Evolutionary conservation across 2,329 filamentous ascomycete genomes (phyloP).

Genomic region (Fusarium nanum): DNA sequence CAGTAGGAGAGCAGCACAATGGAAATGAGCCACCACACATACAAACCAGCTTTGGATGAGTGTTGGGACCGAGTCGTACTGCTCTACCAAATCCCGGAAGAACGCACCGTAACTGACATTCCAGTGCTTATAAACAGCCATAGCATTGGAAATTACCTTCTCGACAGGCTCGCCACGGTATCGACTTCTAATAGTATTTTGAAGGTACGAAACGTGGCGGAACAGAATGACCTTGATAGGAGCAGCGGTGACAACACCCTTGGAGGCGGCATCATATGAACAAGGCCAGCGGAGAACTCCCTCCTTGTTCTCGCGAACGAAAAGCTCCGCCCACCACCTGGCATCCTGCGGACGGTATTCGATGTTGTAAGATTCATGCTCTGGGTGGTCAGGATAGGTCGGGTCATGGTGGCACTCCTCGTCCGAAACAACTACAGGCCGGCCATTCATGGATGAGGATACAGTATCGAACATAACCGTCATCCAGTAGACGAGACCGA

Average conservation of each 20-base stretch:
- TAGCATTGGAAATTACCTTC: slow-evolving; percentile 58
- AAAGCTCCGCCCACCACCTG: slow-evolving; percentile 51
- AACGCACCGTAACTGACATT: slow-evolving; percentile 63
- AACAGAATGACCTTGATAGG: slow-evolving; percentile 70
- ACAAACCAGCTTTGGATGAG: slow-evolving; percentile 71
- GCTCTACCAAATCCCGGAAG: slow-evolving; percentile 61
- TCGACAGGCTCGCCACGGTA: slow-evolving; percentile 57
- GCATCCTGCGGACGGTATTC: slow-evolving; percentile 45
- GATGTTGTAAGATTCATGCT: slow-evolving; percentile 34
- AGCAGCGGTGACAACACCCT: slow-evolving; percentile 62
- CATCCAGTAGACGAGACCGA: slow-evolving; percentile 69
- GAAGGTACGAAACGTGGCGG: slow-evolving; percentile 66
- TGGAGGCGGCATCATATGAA: slow-evolving; percentile 62
- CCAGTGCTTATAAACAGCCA: slow-evolving; percentile 67
- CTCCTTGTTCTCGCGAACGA: slow-evolving; percentile 48
- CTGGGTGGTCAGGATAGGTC: slow-evolving; percentile 40
- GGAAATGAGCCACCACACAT: slow-evolving; percentile 68
- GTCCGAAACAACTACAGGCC: slow-evolving; percentile 53
- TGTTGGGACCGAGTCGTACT: slow-evolving; percentile 62
- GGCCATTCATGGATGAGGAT: slow-evolving; percentile 63
- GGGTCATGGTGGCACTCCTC: slow-evolving; percentile 56
- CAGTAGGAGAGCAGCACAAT: slow-evolving; percentile 65
- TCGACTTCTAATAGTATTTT: slow-evolving; percentile 60
- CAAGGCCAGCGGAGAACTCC: slow-evolving; percentile 63
- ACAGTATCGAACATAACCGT: slow-evolving; percentile 70